These are phyloP conservation scores for Phaffia rhodozyma DNA, from an alignment of 1,284 basidiomycete species.

Conservation along the genomic window DNA sequence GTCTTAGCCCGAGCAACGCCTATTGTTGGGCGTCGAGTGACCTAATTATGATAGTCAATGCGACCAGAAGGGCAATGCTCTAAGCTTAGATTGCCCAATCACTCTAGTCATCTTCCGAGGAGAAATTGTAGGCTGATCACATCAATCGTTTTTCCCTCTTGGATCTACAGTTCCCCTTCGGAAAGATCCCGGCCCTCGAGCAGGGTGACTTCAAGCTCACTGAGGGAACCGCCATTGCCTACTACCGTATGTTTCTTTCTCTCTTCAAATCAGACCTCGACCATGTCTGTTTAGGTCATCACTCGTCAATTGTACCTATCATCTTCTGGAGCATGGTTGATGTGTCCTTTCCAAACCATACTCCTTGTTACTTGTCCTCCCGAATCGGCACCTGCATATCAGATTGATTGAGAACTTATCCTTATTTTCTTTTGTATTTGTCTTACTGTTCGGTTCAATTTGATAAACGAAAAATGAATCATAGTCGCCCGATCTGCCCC, in stretches of 20 bases:
- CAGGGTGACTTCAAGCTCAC: slow-evolving; percentile 59
- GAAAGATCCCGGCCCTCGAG: slow-evolving; percentile 76
- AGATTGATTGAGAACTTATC: not conserved
- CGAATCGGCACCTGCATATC: not conserved
- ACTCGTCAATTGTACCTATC: not conserved
- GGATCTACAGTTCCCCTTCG: slow-evolving; percentile 50
- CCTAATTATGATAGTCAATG: no score
- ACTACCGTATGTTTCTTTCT: slow-evolving; percentile 60
- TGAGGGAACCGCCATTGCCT: slow-evolving; percentile 70
- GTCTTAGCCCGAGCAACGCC: not conserved
- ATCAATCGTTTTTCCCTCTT: not conserved
- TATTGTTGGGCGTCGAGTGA: not conserved
- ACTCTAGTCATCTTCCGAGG: no score
- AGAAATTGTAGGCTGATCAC: not conserved
- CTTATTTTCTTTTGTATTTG: slow-evolving; percentile 3
- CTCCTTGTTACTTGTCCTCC: not conserved
- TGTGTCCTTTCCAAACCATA: not conserved
- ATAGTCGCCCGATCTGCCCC: slow-evolving; percentile 60
- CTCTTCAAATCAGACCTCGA: no score
- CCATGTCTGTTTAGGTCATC: no score
- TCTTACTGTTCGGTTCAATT: slow-evolving; percentile 12
- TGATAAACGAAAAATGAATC: not conserved
- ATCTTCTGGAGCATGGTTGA: slow-evolving; percentile 7
- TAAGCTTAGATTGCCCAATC: no score
- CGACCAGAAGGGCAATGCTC: no score